A percentile compares a stretch with the other conserved stretches of the same genome.
Evolutionary conservation across 2,329 filamentous ascomycete species (phyloP).

Genomic region (Talaromyces sp.): DNA sequence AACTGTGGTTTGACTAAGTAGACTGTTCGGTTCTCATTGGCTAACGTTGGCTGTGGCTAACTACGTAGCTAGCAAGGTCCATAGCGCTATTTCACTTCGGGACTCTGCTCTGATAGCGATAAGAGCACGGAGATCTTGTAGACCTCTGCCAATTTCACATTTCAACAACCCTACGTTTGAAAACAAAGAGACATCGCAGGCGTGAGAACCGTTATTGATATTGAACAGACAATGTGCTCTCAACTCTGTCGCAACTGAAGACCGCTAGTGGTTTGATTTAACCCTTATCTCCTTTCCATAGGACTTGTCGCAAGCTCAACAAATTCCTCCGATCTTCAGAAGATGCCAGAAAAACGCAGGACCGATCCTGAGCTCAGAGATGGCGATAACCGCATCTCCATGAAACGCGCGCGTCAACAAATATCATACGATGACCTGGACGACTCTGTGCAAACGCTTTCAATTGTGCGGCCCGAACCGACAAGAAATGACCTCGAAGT

Average conservation of each 20-base stretch:
- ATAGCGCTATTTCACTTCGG: slow-evolving; percentile 11
- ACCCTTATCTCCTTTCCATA: neutral
- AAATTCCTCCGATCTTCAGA: neutral
- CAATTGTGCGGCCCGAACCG: neutral
- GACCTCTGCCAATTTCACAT: neutral
- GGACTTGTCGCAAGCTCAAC: neutral
- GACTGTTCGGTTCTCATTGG: neutral
- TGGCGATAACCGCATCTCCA: slow-evolving; percentile 20
- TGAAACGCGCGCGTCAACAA: slow-evolving; percentile 33
- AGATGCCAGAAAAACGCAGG: slow-evolving; percentile 37
- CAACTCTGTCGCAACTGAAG: neutral
- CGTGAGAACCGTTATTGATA: too few relatives aligned
- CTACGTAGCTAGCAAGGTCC: neutral
- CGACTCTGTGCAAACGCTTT: neutral
- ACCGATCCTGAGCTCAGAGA: slow-evolving; percentile 21
- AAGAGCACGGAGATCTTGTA: slow-evolving; percentile 6
- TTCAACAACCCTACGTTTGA: neutral
- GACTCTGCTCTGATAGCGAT: slow-evolving; percentile 6
- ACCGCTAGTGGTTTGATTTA: neutral
- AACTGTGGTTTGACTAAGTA: too few relatives aligned
- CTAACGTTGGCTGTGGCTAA: neutral
- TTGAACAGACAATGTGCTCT: neutral
- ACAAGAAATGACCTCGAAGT: slow-evolving; percentile 20
- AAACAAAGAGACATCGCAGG: neutral
- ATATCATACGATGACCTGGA: slow-evolving; percentile 16